A percentile compares a stretch with the other conserved stretches of the same genome.
phyloP scores from a whole-genome alignment of 1,284 basidiomycete genomes.

The Austroboletus novae-zelandiae region DNA sequence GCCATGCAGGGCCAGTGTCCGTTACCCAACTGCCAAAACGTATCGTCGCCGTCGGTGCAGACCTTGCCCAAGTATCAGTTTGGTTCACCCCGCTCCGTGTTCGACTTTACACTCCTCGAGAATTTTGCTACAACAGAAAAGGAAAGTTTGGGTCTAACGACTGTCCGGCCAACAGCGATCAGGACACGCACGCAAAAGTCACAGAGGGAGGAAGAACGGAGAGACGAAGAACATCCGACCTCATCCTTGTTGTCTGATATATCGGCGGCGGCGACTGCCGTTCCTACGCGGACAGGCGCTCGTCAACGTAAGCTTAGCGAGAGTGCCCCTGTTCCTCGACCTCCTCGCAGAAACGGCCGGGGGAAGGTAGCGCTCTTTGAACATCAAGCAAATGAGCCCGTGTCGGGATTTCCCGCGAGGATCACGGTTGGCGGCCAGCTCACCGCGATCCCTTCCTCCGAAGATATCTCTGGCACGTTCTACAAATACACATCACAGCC shows the following conservation, averaged over 20 bases:
- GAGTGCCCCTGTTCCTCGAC: slow-evolving; percentile 64
- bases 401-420: slow-evolving; percentile 43
- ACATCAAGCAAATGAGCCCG: slow-evolving; percentile 49
- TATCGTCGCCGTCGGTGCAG: slow-evolving; percentile 37
- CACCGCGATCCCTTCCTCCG: slow-evolving; percentile 29
- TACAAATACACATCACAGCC: slow-evolving; percentile 13
- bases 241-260: slow-evolving; percentile 10
- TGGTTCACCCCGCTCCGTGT: slow-evolving; percentile 50
- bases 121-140: slow-evolving; percentile 78
- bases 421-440: slow-evolving; percentile 35
- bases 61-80: slow-evolving; percentile 64
- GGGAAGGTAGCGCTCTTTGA: slow-evolving; percentile 95
- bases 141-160: slow-evolving; percentile 50
- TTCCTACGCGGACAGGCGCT: slow-evolving; percentile 36
- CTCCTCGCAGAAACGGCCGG: slow-evolving; percentile 64
- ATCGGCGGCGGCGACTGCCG: slow-evolving; percentile 19
- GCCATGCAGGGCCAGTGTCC: slow-evolving; percentile 25
- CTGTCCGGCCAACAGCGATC: slow-evolving; percentile 28
- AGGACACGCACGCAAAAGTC: slow-evolving; percentile 24
- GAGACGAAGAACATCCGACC: neutral
- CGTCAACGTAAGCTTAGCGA: slow-evolving; percentile 84
- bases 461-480: slow-evolving; percentile 23
- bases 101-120: slow-evolving; percentile 82
- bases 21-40: slow-evolving; percentile 20
- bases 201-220: slow-evolving; percentile 2